phyloP scores from a whole-genome alignment of 192 early-diverging fungal genomes.

The Cetraspora pellucida region DNA sequence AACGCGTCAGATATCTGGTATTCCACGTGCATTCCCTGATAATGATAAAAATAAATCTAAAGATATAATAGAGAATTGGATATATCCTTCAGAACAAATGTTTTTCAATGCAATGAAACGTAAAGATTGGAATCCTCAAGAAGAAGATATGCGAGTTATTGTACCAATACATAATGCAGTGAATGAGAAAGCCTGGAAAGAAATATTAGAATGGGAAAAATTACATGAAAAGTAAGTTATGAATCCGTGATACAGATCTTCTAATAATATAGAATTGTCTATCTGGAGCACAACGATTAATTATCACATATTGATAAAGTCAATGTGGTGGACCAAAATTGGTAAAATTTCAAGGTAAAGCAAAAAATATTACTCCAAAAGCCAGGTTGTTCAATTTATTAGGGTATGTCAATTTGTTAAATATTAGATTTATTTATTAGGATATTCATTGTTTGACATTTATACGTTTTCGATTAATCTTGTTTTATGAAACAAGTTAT shows the following conservation, averaged over 20 bases:
- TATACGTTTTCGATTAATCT: not conserved
- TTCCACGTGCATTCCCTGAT: conserved; percentile 62
- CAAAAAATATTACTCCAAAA: conserved; percentile 73
- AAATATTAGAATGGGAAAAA: conserved; percentile 85
- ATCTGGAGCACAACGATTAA: not conserved
- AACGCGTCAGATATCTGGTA: conserved; percentile 73
- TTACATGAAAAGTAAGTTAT: conserved; percentile 52
- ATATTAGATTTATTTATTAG: not conserved
- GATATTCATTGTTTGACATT: conserved; percentile 11
- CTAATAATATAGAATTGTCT: not conserved
- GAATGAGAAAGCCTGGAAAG: conserved; percentile 87
- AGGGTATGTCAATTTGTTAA: conserved; percentile 49
- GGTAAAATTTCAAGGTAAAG: conserved; percentile 72
- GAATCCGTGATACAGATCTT: not conserved
- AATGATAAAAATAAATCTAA: conserved; percentile 37
- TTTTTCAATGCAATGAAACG: conserved; percentile 96
- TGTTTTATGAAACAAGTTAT: conserved; percentile 50
- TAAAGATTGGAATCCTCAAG: conserved; percentile 84
- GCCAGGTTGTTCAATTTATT: conserved; percentile 66
- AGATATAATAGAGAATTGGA: conserved; percentile 61
- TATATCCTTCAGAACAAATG: conserved; percentile 94
- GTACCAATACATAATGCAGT: conserved; percentile 95
- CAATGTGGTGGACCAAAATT: conserved; percentile 69
- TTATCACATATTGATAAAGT: conserved; percentile 35
- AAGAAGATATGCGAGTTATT: conserved; percentile 83